Percentiles rank a stretch among this genome's conserved stretches.
phyloP scores from a whole-genome alignment of 441 rosid species.

The Euphorbia schlechtendalii region DNA sequence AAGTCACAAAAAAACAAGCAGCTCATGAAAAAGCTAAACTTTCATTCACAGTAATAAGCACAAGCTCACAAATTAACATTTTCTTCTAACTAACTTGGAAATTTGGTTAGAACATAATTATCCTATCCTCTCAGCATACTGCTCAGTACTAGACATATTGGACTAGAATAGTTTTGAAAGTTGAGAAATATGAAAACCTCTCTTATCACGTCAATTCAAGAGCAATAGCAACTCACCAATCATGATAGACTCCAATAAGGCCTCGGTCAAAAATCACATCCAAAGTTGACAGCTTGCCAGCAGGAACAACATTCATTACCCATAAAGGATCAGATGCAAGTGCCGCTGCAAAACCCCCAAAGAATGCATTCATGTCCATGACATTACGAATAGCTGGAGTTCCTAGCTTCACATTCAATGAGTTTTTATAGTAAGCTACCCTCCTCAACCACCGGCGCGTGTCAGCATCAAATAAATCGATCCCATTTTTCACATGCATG shows the following conservation, averaged over 20 bases:
- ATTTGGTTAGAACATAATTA: no score
- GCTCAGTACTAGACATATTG: not conserved
- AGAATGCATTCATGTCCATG: conserved; percentile 94
- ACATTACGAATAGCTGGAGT: conserved; percentile 67
- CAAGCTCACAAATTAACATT: not conserved
- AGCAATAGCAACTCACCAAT: conserved; percentile 56
- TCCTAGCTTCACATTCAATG: conserved; percentile 64
- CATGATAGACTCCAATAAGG: conserved; percentile 85
- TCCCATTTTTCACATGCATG: conserved; percentile 59
- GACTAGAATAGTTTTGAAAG: not conserved
- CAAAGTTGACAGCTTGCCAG: conserved; percentile 71
- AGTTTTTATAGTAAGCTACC: conserved; percentile 69
- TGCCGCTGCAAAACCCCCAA: conserved; percentile 93
- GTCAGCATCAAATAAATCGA: conserved; percentile 87
- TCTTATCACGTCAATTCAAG: not conserved
- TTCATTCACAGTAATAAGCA: not conserved
- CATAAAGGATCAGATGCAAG: conserved; percentile 72
- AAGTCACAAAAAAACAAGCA: not conserved
- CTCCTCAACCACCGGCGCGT: conserved; percentile 82
- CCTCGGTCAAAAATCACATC: conserved; percentile 83
- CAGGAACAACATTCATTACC: conserved; percentile 95
- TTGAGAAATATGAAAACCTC: not conserved
- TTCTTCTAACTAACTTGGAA: not conserved
- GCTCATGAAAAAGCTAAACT: not conserved
- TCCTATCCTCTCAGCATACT: not conserved